These are phyloP conservation scores for Physcomitrellopsis africana DNA, from an alignment of 225 moss, liverwort and hornwort species.

Conservation along the genomic window DNA sequence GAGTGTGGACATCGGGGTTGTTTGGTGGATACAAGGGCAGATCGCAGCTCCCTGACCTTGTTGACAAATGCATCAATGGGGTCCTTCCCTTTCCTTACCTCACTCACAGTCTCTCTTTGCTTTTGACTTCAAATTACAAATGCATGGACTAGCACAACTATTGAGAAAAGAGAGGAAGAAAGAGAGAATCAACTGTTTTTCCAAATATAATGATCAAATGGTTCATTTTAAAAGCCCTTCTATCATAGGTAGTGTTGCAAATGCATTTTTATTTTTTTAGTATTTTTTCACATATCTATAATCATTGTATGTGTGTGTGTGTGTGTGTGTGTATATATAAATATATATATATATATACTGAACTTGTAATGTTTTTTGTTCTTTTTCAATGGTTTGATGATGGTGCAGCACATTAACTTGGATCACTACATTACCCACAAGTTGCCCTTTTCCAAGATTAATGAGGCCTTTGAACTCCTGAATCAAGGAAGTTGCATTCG, in stretches of 20 bases:
- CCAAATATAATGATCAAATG: too few relatives aligned
- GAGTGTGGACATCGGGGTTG: slow-evolving; percentile 55
- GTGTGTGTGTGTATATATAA: too few relatives aligned
- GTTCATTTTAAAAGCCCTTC: too few relatives aligned
- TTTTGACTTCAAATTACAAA: background rate
- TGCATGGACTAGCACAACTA: too few relatives aligned
- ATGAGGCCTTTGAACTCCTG: slow-evolving; percentile 51
- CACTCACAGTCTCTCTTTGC: too few relatives aligned
- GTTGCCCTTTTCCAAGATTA: slow-evolving; percentile 56
- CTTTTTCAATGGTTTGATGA: too few relatives aligned
- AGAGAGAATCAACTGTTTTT: too few relatives aligned
- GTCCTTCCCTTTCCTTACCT: background rate
- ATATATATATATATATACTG: background rate
- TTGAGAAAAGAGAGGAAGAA: too few relatives aligned
- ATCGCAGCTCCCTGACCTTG: slow-evolving; percentile 48
- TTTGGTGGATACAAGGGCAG: slow-evolving; percentile 64
- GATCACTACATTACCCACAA: slow-evolving; percentile 62
- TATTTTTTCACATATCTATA: too few relatives aligned
- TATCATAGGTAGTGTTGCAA: too few relatives aligned
- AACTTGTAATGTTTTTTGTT: background rate
- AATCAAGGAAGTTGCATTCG: slow-evolving; percentile 53
- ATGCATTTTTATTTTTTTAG: too few relatives aligned
- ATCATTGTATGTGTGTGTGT: too few relatives aligned
- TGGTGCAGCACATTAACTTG: slow-evolving; percentile 49
- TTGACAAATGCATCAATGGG: slow-evolving; percentile 61